Evolutionary conservation across 345 rosid genomes (phyloP).

Genomic region (Turnera subulata): DNA sequence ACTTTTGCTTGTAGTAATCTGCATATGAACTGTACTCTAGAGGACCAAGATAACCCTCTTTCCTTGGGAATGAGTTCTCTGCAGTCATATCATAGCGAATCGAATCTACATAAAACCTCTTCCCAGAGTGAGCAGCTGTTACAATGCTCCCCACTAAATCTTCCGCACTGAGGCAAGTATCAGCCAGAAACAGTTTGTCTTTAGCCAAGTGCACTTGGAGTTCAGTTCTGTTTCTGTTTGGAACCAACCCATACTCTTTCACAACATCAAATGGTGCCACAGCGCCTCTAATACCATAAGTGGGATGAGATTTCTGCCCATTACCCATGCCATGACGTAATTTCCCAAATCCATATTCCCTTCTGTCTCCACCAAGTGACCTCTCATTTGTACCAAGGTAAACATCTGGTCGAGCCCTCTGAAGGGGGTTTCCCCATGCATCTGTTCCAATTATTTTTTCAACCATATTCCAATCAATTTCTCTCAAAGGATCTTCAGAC

Average conservation of each 20-base stretch:
- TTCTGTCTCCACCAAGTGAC: conserved; percentile 96
- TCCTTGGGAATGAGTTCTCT: conserved; percentile 92
- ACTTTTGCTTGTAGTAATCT: conserved; percentile 96
- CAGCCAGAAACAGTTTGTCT: conserved; percentile 83
- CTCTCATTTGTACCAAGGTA: conserved; percentile 98
- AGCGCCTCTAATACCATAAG: conserved; percentile 98
- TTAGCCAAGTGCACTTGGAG: conserved; percentile 32
- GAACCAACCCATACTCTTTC: conserved; percentile 87
- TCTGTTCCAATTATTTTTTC: conserved; percentile 48
- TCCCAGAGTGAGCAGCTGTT: conserved; percentile 98
- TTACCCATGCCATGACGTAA: conserved; percentile 82
- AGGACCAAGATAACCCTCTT: conserved; percentile 99
- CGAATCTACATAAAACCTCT: conserved; percentile 95
- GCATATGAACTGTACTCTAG: conserved; percentile 89
- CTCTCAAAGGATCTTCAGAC: conserved; percentile 57
- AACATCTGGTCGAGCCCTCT: conserved; percentile 95
- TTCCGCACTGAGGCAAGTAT: conserved; percentile 48
- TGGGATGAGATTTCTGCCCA: conserved; percentile 91
- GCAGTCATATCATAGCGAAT: conserved; percentile 84
- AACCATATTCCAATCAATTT: conserved; percentile 84
- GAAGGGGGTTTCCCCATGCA: conserved; percentile 95
- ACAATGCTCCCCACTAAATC: conserved; percentile 79
- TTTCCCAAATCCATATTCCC: conserved; percentile 97
- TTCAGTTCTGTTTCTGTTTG: conserved; percentile 47
- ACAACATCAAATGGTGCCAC: conserved; percentile 90